These are phyloP conservation scores for Fusarium guadeloupense DNA, from an alignment of 2,329 filamentous ascomycete genomes.

Conservation along the genomic window DNA sequence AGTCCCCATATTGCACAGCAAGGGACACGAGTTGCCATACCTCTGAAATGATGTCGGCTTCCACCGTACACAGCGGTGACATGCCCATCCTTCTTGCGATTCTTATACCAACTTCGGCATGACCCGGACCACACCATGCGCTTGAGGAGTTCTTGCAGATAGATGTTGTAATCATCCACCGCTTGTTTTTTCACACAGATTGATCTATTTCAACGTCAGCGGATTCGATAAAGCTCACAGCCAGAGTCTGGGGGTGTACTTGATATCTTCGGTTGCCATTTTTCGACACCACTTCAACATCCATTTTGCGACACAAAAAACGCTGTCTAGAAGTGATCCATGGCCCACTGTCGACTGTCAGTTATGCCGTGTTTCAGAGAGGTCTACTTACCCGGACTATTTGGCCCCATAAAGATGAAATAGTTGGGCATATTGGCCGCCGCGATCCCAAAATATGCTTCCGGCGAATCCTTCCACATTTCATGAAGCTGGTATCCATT, in stretches of 20 bases:
- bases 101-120: slow-evolving; percentile 9
- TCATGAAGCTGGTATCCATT: not conserved
- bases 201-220: not conserved
- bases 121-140: slow-evolving; percentile 11
- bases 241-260: not conserved
- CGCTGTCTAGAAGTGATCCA: not conserved
- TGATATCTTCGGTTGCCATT: slow-evolving; percentile 3
- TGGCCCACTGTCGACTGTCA: not conserved
- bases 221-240: not conserved
- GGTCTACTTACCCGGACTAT: not conserved
- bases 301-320: not conserved
- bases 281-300: slow-evolving; percentile 6
- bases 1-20: not conserved
- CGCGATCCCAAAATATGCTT: slow-evolving; percentile 13
- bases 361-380: not conserved
- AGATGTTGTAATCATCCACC: slow-evolving; percentile 16
- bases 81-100: not conserved
- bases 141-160: slow-evolving; percentile 9
- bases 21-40: not conserved
- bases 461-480: slow-evolving; percentile 7
- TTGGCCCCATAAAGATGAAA: not conserved
- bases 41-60: not conserved
- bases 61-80: slow-evolving; percentile 2
- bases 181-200: not conserved
- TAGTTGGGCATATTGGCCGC: not conserved